Evolutionary conservation across 805 yeast species (phyloP), one percentile per base, ranked within the genome.

Genomic region (Lachancea fermentati): DNA sequence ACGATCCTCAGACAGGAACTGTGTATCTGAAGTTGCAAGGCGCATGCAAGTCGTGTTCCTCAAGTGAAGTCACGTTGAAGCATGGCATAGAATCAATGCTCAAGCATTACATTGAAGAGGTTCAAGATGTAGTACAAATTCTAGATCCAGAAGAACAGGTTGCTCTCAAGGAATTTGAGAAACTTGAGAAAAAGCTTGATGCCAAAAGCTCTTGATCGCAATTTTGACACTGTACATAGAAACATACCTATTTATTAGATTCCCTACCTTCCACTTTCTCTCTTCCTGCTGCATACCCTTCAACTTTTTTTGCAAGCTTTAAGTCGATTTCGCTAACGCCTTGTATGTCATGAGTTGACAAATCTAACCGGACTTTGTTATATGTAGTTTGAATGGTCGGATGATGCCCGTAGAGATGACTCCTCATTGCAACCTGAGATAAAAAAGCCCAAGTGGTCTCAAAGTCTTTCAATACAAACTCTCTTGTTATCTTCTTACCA

Each of bases 61-160:
- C 88, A 5, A 83, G 95, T 55, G 86, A 86, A 47, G 93, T 88
- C 48, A 93, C 99, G 1, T 71, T 93, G 57, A 91, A 89, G 65
- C 79, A 88, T 54, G 99, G 99, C 24, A 93, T 93, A 45, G 97
- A 93, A 63, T 78, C 89, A n/a, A 93, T 93, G 99, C 71, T 93
- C 58, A 87, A 78, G 69, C 96, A 91, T 65, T 93, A 93, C 60
- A 91, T 94, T 29, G 98, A 94, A 57, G 98, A 93, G 58, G 97
- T 93, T 24, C 75, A 77, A 41, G 84, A 83, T 32, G 97, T 93
- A 15, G 79, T 81, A 55, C 96, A 88, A 62, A 79, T 86, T n/a
- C 67, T 83, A 38, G 95, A 86, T 48, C 91, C 84, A 36, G 91
- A 81, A 42, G 81, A 76, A 48, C 69, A 68, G 60, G 73, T 87